Base-by-base conservation (phyloP, 305 asterid species). In the Andrographis paniculata region DNA sequence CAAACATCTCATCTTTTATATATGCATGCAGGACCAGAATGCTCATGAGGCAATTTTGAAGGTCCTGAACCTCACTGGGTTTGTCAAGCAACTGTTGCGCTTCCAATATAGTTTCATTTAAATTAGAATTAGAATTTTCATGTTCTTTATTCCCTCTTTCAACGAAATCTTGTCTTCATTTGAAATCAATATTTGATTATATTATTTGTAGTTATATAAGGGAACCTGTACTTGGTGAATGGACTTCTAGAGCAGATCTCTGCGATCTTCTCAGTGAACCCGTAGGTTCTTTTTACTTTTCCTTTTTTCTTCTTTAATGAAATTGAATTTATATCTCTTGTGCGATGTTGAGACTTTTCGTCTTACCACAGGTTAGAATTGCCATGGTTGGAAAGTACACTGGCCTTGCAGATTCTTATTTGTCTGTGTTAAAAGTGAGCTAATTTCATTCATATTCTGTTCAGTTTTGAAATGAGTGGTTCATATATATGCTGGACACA, bases 371-470 rank as follows among this genome's bases (percentile, higher is more conserved):
- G 95, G 92, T 88, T 58, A 82, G 87, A 72, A 64, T 88, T 58
- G 97, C 95, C 28, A 73, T 84, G 87, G 97, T 84, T 42, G 97
- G 97, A 52, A 88, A 88, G 69, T 88, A 84, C 71, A 79, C 80
- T 5, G 95, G 89, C 9, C 84, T 84, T 42, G 19, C 94, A 17
- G 97, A 88, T 66, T 75, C 97, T 30, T 88, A 88, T 72, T 83
- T 88, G 56, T 88, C 97, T 52, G 87, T 88, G 55, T 63, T 84
- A 47, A 79, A 87, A 94, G 95, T 84, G 66, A 60, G 39, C 33
- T 39, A 33, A 22, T 52, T 48, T 58, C 37, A n/a, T n/a, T n/a
- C n/a, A n/a, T n/a, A n/a, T n/a, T n/a, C n/a, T n/a, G n/a, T n/a
- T n/a, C n/a, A n/a, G n/a, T n/a, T n/a, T n/a, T n/a, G n/a, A n/a